Conservation (phyloP, 176 grass and related monocot genomes). For the Aechmea fasciata region DNA sequence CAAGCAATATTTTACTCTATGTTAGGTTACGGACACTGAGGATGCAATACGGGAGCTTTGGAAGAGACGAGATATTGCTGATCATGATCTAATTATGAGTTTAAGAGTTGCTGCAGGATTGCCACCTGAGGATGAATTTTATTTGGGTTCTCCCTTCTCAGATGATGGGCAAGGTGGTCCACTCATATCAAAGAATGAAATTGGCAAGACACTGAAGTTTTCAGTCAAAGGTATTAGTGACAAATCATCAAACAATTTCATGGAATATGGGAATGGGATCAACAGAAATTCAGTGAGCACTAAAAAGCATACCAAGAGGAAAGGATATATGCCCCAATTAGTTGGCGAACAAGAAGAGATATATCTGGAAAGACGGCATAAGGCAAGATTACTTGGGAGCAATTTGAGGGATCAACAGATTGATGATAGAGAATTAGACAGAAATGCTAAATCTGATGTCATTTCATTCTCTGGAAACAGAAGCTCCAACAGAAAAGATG, state of each 20-base stretch:
- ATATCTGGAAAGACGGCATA: slow-evolving; percentile 48
- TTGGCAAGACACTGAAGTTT: slow-evolving; percentile 63
- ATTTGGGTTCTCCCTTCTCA: slow-evolving; percentile 41
- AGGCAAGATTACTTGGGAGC: slow-evolving; percentile 40
- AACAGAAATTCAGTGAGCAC: slow-evolving; percentile 41
- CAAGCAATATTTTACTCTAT: slow-evolving; percentile 9
- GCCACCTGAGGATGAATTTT: slow-evolving; percentile 52
- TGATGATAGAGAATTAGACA: slow-evolving; percentile 28
- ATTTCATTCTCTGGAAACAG: slow-evolving; percentile 36
- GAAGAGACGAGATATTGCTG: slow-evolving; percentile 70
- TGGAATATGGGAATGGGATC: slow-evolving; percentile 41
- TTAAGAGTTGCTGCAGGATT: slow-evolving; percentile 72
- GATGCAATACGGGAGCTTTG: slow-evolving; percentile 95
- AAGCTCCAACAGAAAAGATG: slow-evolving; percentile 28
- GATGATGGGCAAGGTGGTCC: slow-evolving; percentile 52
- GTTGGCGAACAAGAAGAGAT: slow-evolving; percentile 34
- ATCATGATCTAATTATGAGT: slow-evolving; percentile 63
- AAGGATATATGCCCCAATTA: slow-evolving; percentile 41
- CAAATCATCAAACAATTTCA: slow-evolving; percentile 38
- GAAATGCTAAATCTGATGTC: slow-evolving; percentile 28
- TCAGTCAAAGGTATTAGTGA: slow-evolving; percentile 78
- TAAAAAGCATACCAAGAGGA: slow-evolving; percentile 69
- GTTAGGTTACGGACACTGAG: slow-evolving; percentile 79
- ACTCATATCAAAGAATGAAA: slow-evolving; percentile 64
- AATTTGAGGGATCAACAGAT: slow-evolving; percentile 43